phyloP scores from a whole-genome alignment of 2,329 filamentous ascomycete genomes.

The Colletotrichum lentis region DNA sequence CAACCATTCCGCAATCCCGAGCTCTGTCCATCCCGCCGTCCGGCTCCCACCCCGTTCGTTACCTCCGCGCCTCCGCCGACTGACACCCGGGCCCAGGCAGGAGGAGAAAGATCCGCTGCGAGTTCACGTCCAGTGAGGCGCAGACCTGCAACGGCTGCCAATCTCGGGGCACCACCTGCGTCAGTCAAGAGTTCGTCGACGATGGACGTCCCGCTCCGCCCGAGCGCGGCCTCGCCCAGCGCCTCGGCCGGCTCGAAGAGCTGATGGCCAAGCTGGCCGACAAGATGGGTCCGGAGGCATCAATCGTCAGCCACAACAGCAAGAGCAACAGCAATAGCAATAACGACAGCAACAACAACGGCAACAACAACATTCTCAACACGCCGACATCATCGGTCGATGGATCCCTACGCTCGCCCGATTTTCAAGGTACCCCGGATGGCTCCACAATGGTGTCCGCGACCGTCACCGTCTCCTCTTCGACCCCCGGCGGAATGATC shows the following conservation, averaged over 20 bases:
- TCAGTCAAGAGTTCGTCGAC: slow-evolving; percentile 59
- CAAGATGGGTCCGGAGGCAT: slow-evolving; percentile 17
- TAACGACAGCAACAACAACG: too few relatives aligned
- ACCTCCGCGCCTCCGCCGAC: not conserved
- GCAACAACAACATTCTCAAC: not conserved
- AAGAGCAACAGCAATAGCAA: not conserved
- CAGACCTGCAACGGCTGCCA: slow-evolving; percentile 56
- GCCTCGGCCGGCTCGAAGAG: slow-evolving; percentile 56
- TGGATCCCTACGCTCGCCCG: slow-evolving; percentile 50
- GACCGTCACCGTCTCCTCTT: slow-evolving; percentile 37
- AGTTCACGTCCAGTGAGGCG: slow-evolving; percentile 50
- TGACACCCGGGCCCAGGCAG: slow-evolving; percentile 25
- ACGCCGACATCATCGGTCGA: slow-evolving; percentile 42
- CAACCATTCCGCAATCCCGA: not conserved
- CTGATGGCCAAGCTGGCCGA: slow-evolving; percentile 56
- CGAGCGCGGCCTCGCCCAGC: slow-evolving; percentile 53
- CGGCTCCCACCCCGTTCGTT: not conserved
- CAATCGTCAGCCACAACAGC: slow-evolving; percentile 2
- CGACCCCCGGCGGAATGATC: not conserved
- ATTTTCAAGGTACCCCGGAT: slow-evolving; percentile 44
- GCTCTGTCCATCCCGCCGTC: not conserved
- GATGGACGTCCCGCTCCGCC: slow-evolving; percentile 40
- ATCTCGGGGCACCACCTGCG: slow-evolving; percentile 53
- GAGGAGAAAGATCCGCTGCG: slow-evolving; percentile 61
- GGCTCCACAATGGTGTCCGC: slow-evolving; percentile 31